Evolutionary conservation across 176 grass and related monocot genomes (phyloP).

Genomic region (Oryza meyeriana): DNA sequence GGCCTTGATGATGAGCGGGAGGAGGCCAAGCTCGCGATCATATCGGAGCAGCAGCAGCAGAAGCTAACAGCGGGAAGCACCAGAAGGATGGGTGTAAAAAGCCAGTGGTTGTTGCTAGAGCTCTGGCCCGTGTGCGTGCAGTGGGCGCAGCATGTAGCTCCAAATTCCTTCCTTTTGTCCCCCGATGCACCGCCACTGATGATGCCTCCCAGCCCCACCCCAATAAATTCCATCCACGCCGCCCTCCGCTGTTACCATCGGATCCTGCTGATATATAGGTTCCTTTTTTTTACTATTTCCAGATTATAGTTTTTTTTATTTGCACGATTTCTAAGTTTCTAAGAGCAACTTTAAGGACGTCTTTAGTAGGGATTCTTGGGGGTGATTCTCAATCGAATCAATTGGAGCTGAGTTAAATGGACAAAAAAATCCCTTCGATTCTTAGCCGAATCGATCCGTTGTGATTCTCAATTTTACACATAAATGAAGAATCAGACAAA

Average conservation of each 20-base stretch:
- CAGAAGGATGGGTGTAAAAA: background rate
- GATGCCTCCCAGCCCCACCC: slow-evolving; percentile 44
- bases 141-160: slow-evolving; percentile 20
- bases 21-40: background rate
- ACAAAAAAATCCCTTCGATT: no score
- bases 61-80: background rate
- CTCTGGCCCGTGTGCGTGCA: background rate
- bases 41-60: background rate
- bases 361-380: no score
- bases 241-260: background rate
- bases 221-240: slow-evolving; percentile 18
- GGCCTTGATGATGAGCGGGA: slow-evolving; percentile 4
- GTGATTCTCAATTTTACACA: no score
- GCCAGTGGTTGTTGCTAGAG: background rate
- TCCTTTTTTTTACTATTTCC: no score
- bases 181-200: slow-evolving; percentile 47
- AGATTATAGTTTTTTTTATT: no score
- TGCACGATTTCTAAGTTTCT: no score
- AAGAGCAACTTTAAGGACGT: no score
- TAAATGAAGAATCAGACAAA: no score
- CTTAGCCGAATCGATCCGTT: no score
- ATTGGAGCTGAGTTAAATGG: no score
- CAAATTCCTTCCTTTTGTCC: slow-evolving; percentile 60
- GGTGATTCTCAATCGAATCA: no score
- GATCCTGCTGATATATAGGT: slow-evolving; percentile 14